Evolutionary conservation across 1,139 yeast genomes (phyloP), one percentile per base, ranked within the genome.

Genomic region (Spathaspora jeffriesii): DNA sequence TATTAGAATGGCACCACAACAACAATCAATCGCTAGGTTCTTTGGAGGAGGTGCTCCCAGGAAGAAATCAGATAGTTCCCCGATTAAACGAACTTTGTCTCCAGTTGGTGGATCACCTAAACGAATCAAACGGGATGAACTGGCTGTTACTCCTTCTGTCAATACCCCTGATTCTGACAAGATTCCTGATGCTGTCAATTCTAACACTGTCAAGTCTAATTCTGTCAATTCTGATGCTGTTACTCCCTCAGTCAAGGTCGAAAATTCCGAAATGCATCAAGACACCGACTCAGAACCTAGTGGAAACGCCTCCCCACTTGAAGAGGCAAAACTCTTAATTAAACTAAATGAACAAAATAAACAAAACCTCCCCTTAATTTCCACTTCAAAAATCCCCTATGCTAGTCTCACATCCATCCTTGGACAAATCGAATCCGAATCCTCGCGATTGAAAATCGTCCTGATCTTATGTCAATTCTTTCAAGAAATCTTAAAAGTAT

Each of bases 371-470:
- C 54, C 58, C 37, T 52, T 48, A 23, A 32, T 43, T n/a, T 38
- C 45, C n/a, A 42, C 53, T 9, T 31, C 57, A 4, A 68, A 65
- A 32, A 74, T 87, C 18, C 81, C 84, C 6, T 92, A 90, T 61
- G 69, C 85, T 2, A 78, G 79, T 17, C 66, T 93, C 38, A 79
- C 88, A 25, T 77, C 79, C 3, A 79, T 88, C 2, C 91, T 92
- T 67, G 91, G 88, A 50, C 73, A 78, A 47, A 78, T 93, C 46
- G 98, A 91, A 59, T 65, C 74, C 1, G 96, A 91, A 37, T 76
- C 97, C 1, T 88, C 91, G 17, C 73, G 99, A 46, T 75, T 93
- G 46, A 88, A 90, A 55, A 92, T 92, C 58, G 81, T 87, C 18
- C 83, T 89, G 42, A 70, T 82, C 47, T 83, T 93, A 31, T 79